Percentiles rank a stretch among this genome's conserved stretches.
phyloP scores from a whole-genome alignment of 345 rosid species.

The Gossypium ekmanianum region DNA sequence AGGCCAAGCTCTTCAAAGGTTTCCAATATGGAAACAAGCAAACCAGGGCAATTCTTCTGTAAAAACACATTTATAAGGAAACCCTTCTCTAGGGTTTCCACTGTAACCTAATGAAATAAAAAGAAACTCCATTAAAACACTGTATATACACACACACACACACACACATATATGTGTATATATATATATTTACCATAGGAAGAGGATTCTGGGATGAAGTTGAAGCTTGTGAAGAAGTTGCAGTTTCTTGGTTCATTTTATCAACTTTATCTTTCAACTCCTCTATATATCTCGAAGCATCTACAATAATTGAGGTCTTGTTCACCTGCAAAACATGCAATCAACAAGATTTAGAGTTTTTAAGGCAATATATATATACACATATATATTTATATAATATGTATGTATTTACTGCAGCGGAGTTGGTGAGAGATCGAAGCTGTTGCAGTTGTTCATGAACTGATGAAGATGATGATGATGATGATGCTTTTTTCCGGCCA shows the following conservation, averaged over 20 bases:
- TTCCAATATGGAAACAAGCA: slow-evolving; percentile 55
- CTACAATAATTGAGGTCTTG: slow-evolving; percentile 47
- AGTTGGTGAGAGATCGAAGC: slow-evolving; percentile 47
- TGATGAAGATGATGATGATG: not conserved
- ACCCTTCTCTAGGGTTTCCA: slow-evolving; percentile 55
- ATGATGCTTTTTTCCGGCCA: slow-evolving; percentile 29
- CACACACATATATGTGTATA: no score
- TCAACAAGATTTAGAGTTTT: slow-evolving; percentile 3
- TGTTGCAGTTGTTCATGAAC: slow-evolving; percentile 32
- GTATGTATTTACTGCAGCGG: slow-evolving; percentile 37
- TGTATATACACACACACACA: no score
- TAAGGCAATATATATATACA: not conserved
- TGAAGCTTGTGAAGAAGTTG: slow-evolving; percentile 21
- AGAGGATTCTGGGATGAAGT: slow-evolving; percentile 26
- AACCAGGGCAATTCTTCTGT: slow-evolving; percentile 46
- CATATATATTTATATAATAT: no score
- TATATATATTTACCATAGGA: slow-evolving; percentile 30
- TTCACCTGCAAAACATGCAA: slow-evolving; percentile 31
- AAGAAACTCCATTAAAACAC: no score
- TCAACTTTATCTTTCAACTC: slow-evolving; percentile 54
- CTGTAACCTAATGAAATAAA: slow-evolving; percentile 36
- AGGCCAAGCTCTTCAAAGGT: slow-evolving; percentile 61
- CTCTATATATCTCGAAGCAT: slow-evolving; percentile 48
- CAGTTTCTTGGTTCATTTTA: slow-evolving; percentile 35
- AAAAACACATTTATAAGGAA: slow-evolving; percentile 52